Evolutionary conservation across 1,139 yeast genomes (phyloP).

Genomic region (Candida neerlandica): DNA sequence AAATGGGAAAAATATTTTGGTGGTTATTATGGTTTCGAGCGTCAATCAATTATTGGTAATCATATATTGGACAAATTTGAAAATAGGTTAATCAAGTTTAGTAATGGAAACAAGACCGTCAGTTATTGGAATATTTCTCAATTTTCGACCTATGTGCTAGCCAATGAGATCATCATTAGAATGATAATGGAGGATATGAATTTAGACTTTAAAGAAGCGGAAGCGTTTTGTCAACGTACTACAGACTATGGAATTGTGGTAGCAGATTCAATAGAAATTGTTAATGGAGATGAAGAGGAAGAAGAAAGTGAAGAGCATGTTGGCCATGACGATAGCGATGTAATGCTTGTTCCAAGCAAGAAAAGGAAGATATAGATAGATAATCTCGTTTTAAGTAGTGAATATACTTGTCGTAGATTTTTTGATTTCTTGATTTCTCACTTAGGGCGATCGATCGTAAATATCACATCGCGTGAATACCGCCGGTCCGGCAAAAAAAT

Average conservation of each 20-base stretch:
- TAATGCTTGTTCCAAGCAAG: not conserved
- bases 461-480: not conserved
- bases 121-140: constrained; percentile 63
- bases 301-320: not conserved
- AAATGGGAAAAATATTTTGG: constrained; percentile 52
- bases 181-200: constrained; percentile 52
- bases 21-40: constrained; percentile 64
- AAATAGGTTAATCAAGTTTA: constrained; percentile 27
- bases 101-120: constrained; percentile 42
- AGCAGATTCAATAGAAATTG: constrained; percentile 40
- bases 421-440: not conserved
- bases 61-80: constrained; percentile 32
- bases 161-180: constrained; percentile 62
- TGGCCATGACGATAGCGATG: not conserved
- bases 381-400: not conserved
- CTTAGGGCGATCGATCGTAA: not conserved
- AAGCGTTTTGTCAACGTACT: constrained; percentile 47
- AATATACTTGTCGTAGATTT: not conserved
- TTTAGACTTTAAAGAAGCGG: constrained; percentile 42
- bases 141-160: constrained; percentile 59
- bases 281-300: not conserved
- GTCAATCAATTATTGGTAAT: constrained; percentile 55
- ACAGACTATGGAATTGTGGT: constrained; percentile 58
- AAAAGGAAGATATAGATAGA: not conserved
- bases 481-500: not conserved